Conservation (phyloP, 257 asterid genomes). For the Solanum dulcamara region DNA sequence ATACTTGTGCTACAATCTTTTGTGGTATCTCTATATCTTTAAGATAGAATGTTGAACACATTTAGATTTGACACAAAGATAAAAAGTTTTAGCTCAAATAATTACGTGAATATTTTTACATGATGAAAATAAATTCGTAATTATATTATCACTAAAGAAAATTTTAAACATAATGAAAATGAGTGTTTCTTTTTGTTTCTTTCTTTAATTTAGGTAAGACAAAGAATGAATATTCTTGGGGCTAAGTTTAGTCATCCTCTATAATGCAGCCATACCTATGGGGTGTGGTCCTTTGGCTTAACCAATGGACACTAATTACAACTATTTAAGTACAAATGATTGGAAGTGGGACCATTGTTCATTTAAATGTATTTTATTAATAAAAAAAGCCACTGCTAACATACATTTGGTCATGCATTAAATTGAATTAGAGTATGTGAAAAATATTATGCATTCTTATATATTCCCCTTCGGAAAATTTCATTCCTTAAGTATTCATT, state of each 20-base stretch:
- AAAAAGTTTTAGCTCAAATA: not conserved
- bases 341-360: not conserved
- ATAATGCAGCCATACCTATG: not conserved
- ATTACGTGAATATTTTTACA: not conserved
- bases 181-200: not conserved
- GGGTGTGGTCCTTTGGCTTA: not conserved
- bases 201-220: not conserved
- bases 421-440: not conserved
- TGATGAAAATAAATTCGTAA: not conserved
- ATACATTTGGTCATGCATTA: not conserved
- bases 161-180: not conserved
- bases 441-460: not conserved
- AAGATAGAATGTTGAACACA: not conserved
- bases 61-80: not conserved
- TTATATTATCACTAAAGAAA: not conserved
- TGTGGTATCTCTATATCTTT: not conserved
- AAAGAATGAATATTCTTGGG: not conserved
- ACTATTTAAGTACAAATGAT: not conserved
- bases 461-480: not conserved
- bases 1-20: not conserved
- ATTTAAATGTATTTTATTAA: not conserved
- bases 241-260: not conserved
- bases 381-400: not conserved
- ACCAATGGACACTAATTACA: not conserved
- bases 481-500: too few species aligned